Evolutionary conservation across 2,329 filamentous ascomycete genomes (phyloP).

Genomic region (Diatrype stigma): DNA sequence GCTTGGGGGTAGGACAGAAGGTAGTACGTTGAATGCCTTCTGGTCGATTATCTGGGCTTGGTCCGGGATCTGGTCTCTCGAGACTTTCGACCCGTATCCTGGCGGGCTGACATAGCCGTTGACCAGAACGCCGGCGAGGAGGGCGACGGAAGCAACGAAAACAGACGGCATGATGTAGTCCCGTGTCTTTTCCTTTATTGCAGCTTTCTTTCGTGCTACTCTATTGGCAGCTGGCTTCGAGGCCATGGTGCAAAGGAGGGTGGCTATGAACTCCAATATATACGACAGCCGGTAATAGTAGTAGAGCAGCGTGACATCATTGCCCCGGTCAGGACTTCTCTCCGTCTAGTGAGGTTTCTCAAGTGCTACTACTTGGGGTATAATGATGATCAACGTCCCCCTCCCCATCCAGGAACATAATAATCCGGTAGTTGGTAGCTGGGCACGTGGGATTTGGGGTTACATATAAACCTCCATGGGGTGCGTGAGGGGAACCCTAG

Average conservation of each 20-base stretch:
- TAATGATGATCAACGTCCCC: background rate
- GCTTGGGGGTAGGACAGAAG: slow-evolving; percentile 32
- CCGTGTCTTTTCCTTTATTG: background rate
- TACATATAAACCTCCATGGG: background rate
- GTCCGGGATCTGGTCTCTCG: slow-evolving; percentile 22
- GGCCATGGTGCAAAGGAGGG: background rate
- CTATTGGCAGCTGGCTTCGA: background rate
- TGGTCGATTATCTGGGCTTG: slow-evolving; percentile 41
- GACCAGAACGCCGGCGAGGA: slow-evolving; percentile 12
- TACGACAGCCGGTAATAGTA: background rate
- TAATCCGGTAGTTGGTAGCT: background rate
- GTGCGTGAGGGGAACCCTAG: background rate
- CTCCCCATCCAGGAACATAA: background rate
- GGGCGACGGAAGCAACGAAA: slow-evolving; percentile 10
- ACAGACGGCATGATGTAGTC: slow-evolving; percentile 16
- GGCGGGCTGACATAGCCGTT: slow-evolving; percentile 10
- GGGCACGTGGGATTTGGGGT: background rate
- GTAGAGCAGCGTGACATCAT: background rate
- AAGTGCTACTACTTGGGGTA: background rate
- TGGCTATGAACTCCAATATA: background rate
- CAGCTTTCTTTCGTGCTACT: background rate
- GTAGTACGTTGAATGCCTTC: slow-evolving; percentile 38
- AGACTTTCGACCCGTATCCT: background rate
- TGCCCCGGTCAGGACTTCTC: background rate
- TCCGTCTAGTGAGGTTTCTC: background rate